Conservation (phyloP, 306 rosid genomes). For the Elaeagnus macrophylla region DNA sequence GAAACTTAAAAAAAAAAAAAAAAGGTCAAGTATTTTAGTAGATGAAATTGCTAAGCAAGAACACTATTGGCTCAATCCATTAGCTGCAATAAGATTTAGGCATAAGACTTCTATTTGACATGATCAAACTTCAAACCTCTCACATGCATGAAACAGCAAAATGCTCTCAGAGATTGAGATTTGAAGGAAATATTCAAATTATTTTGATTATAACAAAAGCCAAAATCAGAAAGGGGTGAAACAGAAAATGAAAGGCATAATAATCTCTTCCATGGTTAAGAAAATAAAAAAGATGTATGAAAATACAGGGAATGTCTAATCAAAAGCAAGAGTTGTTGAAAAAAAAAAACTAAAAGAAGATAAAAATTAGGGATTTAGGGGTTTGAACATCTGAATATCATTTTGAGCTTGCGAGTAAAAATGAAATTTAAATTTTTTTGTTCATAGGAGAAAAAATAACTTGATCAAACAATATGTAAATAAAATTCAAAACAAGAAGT, state of each 20-base stretch:
- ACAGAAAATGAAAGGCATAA: no score
- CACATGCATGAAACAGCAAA: not conserved
- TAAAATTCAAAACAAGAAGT: no score
- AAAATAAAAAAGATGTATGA: no score
- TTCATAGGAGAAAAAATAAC: constrained; percentile 5
- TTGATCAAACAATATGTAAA: not conserved
- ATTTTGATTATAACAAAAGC: not conserved
- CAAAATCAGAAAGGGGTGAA: no score
- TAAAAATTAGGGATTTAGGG: not conserved
- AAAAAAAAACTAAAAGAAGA: constrained; percentile 17
- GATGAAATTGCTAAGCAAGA: not conserved
- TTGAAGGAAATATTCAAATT: not conserved
- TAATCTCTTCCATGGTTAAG: no score
- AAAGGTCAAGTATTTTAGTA: not conserved
- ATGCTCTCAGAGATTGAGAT: constrained; percentile 1
- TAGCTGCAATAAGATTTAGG: not conserved
- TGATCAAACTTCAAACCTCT: not conserved
- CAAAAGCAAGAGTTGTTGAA: constrained; percentile 12
- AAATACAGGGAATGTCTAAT: constrained; percentile 20
- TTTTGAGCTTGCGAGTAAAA: not conserved
- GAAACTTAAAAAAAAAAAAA: not conserved
- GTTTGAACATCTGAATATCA: constrained; percentile 15
- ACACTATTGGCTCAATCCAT: constrained; percentile 2
- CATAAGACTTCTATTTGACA: not conserved
- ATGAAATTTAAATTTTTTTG: not conserved